Percentiles rank a stretch among this genome's conserved stretches.
Conservation (phyloP, 2,329 filamentous ascomycete genomes). For the Penicillium oxalicum region DNA sequence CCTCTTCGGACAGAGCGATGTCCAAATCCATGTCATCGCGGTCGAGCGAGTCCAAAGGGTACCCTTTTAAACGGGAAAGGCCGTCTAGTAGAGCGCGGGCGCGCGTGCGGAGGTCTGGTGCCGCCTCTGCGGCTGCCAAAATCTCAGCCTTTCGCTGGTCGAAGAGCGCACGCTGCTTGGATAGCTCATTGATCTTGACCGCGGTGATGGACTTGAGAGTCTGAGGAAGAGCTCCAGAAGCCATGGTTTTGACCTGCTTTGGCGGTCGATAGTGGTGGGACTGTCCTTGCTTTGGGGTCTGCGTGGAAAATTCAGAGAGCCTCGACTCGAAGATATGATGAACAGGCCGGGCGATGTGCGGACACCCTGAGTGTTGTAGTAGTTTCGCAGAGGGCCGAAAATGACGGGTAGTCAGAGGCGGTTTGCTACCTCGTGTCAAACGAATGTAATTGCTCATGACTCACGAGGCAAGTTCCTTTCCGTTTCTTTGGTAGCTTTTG, state of each 20-base stretch:
- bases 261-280: background rate
- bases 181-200: conserved; percentile 53
- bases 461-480: too few species aligned
- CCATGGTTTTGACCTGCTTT: conserved; percentile 18
- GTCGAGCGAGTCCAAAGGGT: conserved; percentile 31
- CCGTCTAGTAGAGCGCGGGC: conserved; percentile 35
- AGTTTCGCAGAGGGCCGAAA: too few species aligned
- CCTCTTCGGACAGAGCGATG: conserved; percentile 3
- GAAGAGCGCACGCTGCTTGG: conserved; percentile 48
- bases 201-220: conserved; percentile 51
- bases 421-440: too few species aligned
- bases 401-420: too few species aligned
- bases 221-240: conserved; percentile 41
- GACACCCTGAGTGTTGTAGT: too few species aligned
- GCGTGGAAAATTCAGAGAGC: too few species aligned
- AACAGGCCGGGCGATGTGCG: too few species aligned
- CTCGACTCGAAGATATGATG: too few species aligned
- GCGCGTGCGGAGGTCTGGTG: conserved; percentile 26
- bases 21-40: conserved; percentile 28
- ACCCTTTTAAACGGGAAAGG: conserved; percentile 33
- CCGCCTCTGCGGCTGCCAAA: conserved; percentile 27
- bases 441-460: too few species aligned
- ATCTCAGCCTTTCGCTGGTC: conserved; percentile 43
- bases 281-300: background rate
- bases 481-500: too few species aligned